phyloP scores from a whole-genome alignment of 805 yeast genomes.

The Barnettozyma wickerhamii region DNA sequence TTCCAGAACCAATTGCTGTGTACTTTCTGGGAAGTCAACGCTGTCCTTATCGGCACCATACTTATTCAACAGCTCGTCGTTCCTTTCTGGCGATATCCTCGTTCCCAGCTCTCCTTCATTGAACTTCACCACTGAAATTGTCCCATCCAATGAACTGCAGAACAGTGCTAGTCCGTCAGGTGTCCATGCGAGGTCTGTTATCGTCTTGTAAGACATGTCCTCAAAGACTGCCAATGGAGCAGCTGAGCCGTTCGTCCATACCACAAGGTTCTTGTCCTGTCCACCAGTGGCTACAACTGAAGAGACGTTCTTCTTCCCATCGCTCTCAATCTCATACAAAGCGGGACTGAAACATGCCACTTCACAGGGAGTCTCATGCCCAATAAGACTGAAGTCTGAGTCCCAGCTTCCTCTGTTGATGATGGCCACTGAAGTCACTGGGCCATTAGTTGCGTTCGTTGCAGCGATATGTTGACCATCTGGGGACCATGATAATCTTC shows the following conservation, averaged over 20 bases:
- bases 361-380: constrained; percentile 84
- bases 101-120: constrained; percentile 60
- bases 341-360: constrained; percentile 74
- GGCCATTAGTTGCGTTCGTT: constrained; percentile 83
- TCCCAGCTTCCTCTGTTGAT: constrained; percentile 80
- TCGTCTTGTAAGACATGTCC: constrained; percentile 69
- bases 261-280: constrained; percentile 81
- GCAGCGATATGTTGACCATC: constrained; percentile 85
- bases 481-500: constrained; percentile 86
- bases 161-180: constrained; percentile 74
- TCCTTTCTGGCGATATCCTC: constrained; percentile 58
- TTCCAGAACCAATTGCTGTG: constrained; percentile 71
- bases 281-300: constrained; percentile 94
- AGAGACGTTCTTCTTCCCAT: constrained; percentile 34
- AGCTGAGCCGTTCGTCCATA: constrained; percentile 79
- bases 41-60: constrained; percentile 89
- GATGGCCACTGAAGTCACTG: constrained; percentile 68
- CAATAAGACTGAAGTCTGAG: constrained; percentile 66
- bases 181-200: constrained; percentile 88
- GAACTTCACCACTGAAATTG: constrained; percentile 64
- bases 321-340: constrained; percentile 38
- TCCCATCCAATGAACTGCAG: constrained; percentile 80
- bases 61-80: constrained; percentile 65
- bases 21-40: constrained; percentile 81
- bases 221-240: constrained; percentile 78